Evolutionary conservation across 75 land plant species (phyloP).

Genomic region (Gnetum montanum): DNA sequence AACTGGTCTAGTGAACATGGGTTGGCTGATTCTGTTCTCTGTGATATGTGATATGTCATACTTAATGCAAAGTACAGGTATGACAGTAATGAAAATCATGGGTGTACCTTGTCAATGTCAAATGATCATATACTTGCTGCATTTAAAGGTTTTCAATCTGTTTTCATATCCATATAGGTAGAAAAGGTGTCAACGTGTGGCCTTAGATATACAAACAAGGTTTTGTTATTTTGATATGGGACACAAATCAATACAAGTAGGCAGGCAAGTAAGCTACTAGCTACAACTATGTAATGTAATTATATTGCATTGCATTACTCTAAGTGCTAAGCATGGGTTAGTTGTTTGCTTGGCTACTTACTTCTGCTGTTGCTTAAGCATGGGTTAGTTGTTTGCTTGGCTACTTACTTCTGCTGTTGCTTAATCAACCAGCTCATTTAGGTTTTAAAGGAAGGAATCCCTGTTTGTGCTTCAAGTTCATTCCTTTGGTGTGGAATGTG

Average conservation of each 20-base stretch:
- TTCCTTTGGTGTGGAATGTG: too few relatives aligned
- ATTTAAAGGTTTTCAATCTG: not conserved
- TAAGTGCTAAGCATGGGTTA: too few relatives aligned
- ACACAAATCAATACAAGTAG: not conserved
- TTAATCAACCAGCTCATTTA: too few relatives aligned
- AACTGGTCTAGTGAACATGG: slow-evolving; percentile 64
- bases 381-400: not conserved
- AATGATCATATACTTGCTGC: not conserved
- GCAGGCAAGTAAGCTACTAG: not conserved
- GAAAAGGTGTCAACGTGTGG: not conserved
- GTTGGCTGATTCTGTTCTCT: slow-evolving; percentile 57
- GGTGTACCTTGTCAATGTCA: slow-evolving; percentile 25
- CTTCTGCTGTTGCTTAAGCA: not conserved
- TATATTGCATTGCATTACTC: too few relatives aligned
- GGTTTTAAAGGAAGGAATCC: too few relatives aligned
- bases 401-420: too few relatives aligned
- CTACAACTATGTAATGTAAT: too few relatives aligned
- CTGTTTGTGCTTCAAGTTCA: too few relatives aligned
- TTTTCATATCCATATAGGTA: not conserved
- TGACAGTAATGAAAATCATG: not conserved
- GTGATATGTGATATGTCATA: slow-evolving; percentile 70
- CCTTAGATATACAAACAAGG: not conserved
- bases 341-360: not conserved
- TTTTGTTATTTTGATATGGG: not conserved
- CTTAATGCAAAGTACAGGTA: slow-evolving; percentile 39